Evolutionary conservation across 805 yeast species (phyloP).

Genomic region (Peterozyma toletana): DNA sequence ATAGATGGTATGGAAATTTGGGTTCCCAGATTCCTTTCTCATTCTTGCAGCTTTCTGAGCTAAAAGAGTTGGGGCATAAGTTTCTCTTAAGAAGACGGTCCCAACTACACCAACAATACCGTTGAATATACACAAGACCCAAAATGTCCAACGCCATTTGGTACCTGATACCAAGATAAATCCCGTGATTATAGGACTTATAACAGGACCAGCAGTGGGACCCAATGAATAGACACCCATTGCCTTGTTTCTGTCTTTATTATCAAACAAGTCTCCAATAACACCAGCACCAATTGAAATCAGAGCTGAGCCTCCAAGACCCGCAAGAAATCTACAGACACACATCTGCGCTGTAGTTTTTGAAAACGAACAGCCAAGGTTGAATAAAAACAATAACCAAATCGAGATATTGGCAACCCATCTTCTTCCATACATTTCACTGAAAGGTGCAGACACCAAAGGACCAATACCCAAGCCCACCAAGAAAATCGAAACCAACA

Average conservation of each 20-base stretch:
- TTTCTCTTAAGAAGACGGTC: slow-evolving; percentile 40
- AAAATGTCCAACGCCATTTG: slow-evolving; percentile 60
- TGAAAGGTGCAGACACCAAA: slow-evolving; percentile 55
- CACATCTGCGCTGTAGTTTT: slow-evolving; percentile 47
- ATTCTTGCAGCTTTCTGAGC: slow-evolving; percentile 36
- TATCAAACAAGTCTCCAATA: slow-evolving; percentile 52
- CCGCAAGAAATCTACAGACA: slow-evolving; percentile 55
- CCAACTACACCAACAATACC: slow-evolving; percentile 41
- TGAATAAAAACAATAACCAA: slow-evolving; percentile 39
- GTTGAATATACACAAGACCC: slow-evolving; percentile 45
- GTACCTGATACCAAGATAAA: slow-evolving; percentile 39
- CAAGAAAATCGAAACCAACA: slow-evolving; percentile 57
- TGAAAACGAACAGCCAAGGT: slow-evolving; percentile 56
- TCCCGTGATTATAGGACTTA: slow-evolving; percentile 47
- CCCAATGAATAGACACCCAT: slow-evolving; percentile 45
- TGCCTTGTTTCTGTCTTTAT: slow-evolving; percentile 44
- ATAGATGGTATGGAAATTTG: slow-evolving; percentile 49
- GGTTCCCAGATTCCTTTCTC: slow-evolving; percentile 48
- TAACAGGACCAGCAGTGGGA: slow-evolving; percentile 52
- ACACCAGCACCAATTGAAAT: slow-evolving; percentile 66
- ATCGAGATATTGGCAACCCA: slow-evolving; percentile 46
- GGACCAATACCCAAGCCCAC: slow-evolving; percentile 69
- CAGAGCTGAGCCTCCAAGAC: slow-evolving; percentile 63
- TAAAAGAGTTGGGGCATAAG: slow-evolving; percentile 51
- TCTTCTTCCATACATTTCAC: slow-evolving; percentile 60